phyloP scores from a whole-genome alignment of 495 filamentous ascomycete genomes.

The Aspergillus sclerotiicarbonarius region DNA sequence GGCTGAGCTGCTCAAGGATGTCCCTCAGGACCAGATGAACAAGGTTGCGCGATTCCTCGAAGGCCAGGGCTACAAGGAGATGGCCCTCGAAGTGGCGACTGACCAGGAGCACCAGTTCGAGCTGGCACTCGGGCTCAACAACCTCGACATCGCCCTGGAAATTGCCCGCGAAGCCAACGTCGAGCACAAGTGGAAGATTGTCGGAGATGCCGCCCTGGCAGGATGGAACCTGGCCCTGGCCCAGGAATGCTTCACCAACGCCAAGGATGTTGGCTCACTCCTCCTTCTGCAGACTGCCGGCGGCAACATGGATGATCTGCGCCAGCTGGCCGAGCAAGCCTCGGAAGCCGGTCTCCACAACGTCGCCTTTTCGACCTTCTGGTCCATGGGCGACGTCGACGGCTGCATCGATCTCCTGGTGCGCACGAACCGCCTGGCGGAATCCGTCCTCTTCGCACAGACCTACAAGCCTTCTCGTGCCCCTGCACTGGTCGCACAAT shows the following conservation, averaged over 20 bases:
- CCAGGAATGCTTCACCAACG: slow-evolving; percentile 86
- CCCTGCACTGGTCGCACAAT: slow-evolving; percentile 62
- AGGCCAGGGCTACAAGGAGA: slow-evolving; percentile 93
- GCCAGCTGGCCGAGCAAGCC: slow-evolving; percentile 68
- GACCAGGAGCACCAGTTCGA: slow-evolving; percentile 98
- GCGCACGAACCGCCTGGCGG: slow-evolving; percentile 72
- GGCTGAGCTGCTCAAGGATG: slow-evolving; percentile 74
- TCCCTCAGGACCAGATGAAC: slow-evolving; percentile 88
- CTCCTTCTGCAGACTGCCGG: slow-evolving; percentile 84
- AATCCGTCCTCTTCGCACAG: slow-evolving; percentile 87
- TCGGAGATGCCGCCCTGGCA: slow-evolving; percentile 85
- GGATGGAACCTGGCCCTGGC: slow-evolving; percentile 86
- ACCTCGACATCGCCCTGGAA: slow-evolving; percentile 78
- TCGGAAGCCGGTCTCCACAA: slow-evolving; percentile 78
- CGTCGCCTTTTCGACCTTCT: slow-evolving; percentile 84
- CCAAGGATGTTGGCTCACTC: slow-evolving; percentile 85
- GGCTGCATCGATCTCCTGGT: slow-evolving; percentile 78
- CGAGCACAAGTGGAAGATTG: slow-evolving; percentile 96
- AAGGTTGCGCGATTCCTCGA: slow-evolving; percentile 98
- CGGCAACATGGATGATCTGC: slow-evolving; percentile 69
- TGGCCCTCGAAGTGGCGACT: slow-evolving; percentile 93
- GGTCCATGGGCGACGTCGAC: slow-evolving; percentile 80
- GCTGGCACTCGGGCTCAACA: slow-evolving; percentile 76
- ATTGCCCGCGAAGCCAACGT: slow-evolving; percentile 80
- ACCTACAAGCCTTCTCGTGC: slow-evolving; percentile 89